These are phyloP conservation scores for Candida sithepensis DNA, from an alignment of 805 yeast genomes.

Conservation along the genomic window DNA sequence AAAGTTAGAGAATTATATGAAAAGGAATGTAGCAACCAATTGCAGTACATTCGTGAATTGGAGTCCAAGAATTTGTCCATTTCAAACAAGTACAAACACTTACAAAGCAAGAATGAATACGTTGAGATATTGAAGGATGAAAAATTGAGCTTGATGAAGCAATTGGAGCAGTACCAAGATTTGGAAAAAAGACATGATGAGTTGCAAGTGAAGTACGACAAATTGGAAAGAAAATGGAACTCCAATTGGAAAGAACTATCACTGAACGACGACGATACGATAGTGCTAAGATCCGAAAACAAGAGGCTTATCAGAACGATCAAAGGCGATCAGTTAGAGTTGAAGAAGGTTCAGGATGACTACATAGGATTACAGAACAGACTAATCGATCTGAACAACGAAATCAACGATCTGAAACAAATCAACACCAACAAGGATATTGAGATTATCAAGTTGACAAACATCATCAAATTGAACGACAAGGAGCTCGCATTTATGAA, in stretches of 20 bases:
- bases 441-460: conserved; percentile 13
- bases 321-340: conserved; percentile 6
- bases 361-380: conserved; percentile 12
- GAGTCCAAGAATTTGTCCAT: conserved; percentile 54
- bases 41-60: conserved; percentile 40
- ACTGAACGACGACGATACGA: conserved; percentile 1
- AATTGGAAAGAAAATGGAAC: conserved; percentile 40
- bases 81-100: conserved; percentile 45
- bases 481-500: conserved; percentile 20
- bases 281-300: conserved; percentile 4
- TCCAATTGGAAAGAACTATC: conserved; percentile 33
- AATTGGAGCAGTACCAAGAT: conserved; percentile 36
- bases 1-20: conserved; percentile 31
- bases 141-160: conserved; percentile 38
- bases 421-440: conserved; percentile 5
- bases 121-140: conserved; percentile 55
- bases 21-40: conserved; percentile 35
- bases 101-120: conserved; percentile 44
- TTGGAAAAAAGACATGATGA: conserved; percentile 44
- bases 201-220: conserved; percentile 47
- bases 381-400: conserved; percentile 6
- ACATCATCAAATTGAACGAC: conserved; percentile 11
- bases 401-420: conserved; percentile 4
- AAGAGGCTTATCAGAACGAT: background rate
- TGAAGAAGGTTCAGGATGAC: conserved; percentile 8